A percentile compares a stretch with the other conserved stretches of the same genome.
These are phyloP conservation scores for Gynandropsis gynandra DNA, from an alignment of 345 rosid species.

Conservation along the genomic window DNA sequence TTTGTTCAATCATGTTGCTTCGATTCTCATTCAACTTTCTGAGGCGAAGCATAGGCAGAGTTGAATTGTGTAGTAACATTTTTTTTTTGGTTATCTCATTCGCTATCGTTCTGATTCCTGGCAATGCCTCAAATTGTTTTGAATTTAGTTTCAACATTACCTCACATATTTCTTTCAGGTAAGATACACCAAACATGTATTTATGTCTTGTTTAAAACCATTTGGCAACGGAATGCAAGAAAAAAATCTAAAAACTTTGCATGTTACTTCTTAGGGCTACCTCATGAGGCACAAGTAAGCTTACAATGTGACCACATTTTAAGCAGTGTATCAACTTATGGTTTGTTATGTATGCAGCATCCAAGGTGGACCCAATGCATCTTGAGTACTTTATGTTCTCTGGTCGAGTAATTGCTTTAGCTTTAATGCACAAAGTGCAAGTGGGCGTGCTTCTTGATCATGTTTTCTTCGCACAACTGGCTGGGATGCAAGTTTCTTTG, in stretches of 20 bases:
- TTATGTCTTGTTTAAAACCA: neutral
- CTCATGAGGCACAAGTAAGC: neutral
- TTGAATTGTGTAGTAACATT: neutral
- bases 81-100: too few species aligned
- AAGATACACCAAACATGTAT: too few species aligned
- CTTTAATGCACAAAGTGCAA: conserved; percentile 90
- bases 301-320: neutral
- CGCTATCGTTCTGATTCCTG: too few species aligned
- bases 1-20: neutral
- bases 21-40: neutral
- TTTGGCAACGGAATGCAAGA: conserved; percentile 1
- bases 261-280: neutral
- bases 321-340: neutral
- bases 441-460: conserved; percentile 83
- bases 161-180: too few species aligned
- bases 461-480: conserved; percentile 72
- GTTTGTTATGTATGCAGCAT: conserved; percentile 50
- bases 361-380: conserved; percentile 82
- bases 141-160: too few species aligned
- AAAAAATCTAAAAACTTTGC: neutral
- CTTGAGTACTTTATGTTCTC: conserved; percentile 73
- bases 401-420: conserved; percentile 84
- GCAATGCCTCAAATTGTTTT: too few species aligned
- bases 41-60: neutral
- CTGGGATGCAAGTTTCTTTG: conserved; percentile 45